Evolutionary conservation across 1,284 basidiomycete genomes (phyloP).

Genomic region (Neonothopanus nambi): DNA sequence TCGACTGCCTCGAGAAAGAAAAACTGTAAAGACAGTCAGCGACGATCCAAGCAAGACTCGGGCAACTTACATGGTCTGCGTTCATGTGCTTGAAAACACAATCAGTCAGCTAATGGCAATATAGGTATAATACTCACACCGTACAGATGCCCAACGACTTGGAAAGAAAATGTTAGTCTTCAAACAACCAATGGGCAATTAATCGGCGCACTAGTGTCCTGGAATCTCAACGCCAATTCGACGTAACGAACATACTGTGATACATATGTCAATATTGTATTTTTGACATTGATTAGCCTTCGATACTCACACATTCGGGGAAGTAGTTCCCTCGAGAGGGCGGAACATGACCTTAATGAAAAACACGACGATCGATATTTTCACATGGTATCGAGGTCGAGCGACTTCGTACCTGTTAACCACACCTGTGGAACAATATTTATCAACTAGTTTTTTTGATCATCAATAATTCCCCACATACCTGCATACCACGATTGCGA

Average conservation of each 20-base stretch:
- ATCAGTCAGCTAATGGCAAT: neutral
- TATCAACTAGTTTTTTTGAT: neutral
- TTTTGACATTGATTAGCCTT: neutral
- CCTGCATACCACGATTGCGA: constrained; percentile 78
- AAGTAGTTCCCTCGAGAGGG: constrained; percentile 84
- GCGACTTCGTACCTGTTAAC: constrained; percentile 37
- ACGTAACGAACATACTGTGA: constrained; percentile 77
- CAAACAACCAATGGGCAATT: neutral
- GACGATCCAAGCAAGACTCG: constrained; percentile 2
- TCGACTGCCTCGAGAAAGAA: constrained; percentile 61
- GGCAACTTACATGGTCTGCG: constrained; percentile 63
- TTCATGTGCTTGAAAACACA: constrained; percentile 63
- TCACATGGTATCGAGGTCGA: neutral
- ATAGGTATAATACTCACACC: constrained; percentile 54
- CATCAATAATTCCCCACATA: constrained; percentile 28
- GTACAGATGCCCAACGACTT: constrained; percentile 81
- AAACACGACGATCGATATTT: constrained; percentile 15
- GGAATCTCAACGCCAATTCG: constrained; percentile 80
- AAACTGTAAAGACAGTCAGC: constrained; percentile 43
- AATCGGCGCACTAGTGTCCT: constrained; percentile 63
- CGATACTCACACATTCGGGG: constrained; percentile 72
- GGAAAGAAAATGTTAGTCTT: neutral
- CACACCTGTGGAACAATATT: constrained; percentile 41
- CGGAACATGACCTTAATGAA: constrained; percentile 65
- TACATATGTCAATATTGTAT: neutral